Base-by-base conservation (phyloP, 1,139 yeast genomes). In the Hemisphaericaspora subhashii region DNA sequence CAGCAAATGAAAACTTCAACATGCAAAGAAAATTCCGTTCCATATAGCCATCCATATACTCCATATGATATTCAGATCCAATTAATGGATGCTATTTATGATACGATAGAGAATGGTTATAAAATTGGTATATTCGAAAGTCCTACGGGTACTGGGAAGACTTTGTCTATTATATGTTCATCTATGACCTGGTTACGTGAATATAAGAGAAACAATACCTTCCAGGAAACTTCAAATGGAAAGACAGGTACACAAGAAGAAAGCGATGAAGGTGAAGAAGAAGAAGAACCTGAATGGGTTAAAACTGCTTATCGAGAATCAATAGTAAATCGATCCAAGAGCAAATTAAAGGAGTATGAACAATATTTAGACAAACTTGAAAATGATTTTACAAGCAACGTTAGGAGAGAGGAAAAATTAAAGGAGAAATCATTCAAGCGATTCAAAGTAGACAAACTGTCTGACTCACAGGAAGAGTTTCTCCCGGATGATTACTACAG, bases 101-200 rank as follows among this genome's bases (percentile, higher is more conserved):
- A 76, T 18, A 74, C 88, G 2, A 68, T 90, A 11, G 71, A 74
- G 9, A 62, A 66, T 12, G 68, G 70, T 21, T 79, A 72, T 56
- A 86, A 84, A 55, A 68, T 90, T 2, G 96, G 95, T 0, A 68
- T 90, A 6, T 85, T 90, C 53, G 98, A 90, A 58, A 84, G 95
- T 46, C 98, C 98, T 0, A 90, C 98, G 0, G 98, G 98, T 3
- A 86, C 94, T 1, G 98, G 98, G 4, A 90, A 90, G 60, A 89
- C 97, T 0, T 65, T 90, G 7, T 87, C 96, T 1, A 64, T 90
- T 32, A 86, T 90, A 2, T 92, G 98, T 55, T 80, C 95, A 0
- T 69, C 94, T 0, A 74, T 90, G 79, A 79, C 94, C 0, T 90
- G 96, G 96, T 66, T 90, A 10, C 65, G 97, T 37, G 75, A 80